Evolutionary conservation across 2,329 filamentous ascomycete genomes (phyloP).

Genomic region (Pseudogymnoascus pannorum): DNA sequence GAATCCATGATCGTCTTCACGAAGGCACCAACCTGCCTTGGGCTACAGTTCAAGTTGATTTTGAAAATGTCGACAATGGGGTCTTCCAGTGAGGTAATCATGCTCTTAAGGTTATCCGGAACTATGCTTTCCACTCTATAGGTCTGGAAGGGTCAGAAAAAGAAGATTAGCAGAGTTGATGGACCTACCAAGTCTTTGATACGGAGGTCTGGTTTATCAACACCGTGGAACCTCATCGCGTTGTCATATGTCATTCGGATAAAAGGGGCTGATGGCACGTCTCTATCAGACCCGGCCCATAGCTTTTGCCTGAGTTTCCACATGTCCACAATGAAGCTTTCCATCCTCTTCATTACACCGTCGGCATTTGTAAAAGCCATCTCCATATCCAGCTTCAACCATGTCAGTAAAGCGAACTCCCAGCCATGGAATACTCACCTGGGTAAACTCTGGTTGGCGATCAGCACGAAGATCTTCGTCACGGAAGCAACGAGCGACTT

Average conservation of each 20-base stretch:
- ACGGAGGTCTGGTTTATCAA: conserved; percentile 86
- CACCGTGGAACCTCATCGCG: conserved; percentile 74
- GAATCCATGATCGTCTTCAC: conserved; percentile 64
- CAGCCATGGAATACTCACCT: conserved; percentile 42
- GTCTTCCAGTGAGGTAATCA: conserved; percentile 60
- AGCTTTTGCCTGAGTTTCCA: background rate
- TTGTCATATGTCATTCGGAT: conserved; percentile 57
- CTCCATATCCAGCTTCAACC: conserved; percentile 72
- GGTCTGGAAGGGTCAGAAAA: conserved; percentile 45
- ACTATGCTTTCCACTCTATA: conserved; percentile 56
- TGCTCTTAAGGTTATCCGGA: conserved; percentile 58
- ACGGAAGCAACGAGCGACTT: conserved; percentile 90
- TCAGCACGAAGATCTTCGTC: conserved; percentile 92
- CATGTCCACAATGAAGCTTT: conserved; percentile 22
- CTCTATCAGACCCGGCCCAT: background rate
- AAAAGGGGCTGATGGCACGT: conserved; percentile 16
- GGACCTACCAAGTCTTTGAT: conserved; percentile 55
- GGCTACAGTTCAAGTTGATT: conserved; percentile 49
- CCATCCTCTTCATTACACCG: conserved; percentile 53
- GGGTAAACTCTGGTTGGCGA: conserved; percentile 92
- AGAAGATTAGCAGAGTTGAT: background rate
- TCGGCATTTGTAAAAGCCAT: conserved; percentile 75
- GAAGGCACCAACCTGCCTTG: conserved; percentile 51
- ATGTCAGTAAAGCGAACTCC: conserved; percentile 11
- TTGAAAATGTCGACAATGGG: conserved; percentile 72